phyloP scores from a whole-genome alignment of 305 asterid species.

The Rubia peregrina region DNA sequence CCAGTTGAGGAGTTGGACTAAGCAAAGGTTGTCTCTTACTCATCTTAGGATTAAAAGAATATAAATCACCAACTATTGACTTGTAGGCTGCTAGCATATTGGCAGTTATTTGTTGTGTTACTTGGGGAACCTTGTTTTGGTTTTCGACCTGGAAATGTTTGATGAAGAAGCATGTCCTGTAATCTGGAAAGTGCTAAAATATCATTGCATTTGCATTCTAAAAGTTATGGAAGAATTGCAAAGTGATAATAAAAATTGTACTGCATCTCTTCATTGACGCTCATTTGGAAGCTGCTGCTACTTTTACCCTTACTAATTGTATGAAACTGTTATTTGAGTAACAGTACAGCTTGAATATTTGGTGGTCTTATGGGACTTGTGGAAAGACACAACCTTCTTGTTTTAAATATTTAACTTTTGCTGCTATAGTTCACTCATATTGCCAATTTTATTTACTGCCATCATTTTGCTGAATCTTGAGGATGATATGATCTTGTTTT shows the following conservation, averaged over 20 bases:
- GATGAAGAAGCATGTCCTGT: background rate
- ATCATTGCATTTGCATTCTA: background rate
- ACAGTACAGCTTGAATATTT: background rate
- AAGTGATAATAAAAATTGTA: background rate
- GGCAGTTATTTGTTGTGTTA: background rate
- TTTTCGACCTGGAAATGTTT: background rate
- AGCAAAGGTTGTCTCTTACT: background rate
- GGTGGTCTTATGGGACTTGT: background rate
- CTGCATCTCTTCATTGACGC: background rate
- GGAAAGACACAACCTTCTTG: background rate
- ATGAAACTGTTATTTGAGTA: background rate
- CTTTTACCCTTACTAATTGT: background rate
- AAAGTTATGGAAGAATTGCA: background rate
- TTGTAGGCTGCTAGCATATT: background rate
- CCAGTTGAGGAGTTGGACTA: background rate
- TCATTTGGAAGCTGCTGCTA: background rate
- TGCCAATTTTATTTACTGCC: background rate
- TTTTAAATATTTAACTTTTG: background rate
- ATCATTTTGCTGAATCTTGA: constrained; percentile 17
- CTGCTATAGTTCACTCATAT: background rate
- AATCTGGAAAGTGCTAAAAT: background rate
- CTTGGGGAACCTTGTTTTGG: background rate
- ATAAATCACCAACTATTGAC: background rate
- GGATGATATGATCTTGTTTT: constrained; percentile 15
- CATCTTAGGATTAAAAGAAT: background rate